These are phyloP conservation scores for Larix kaempferi DNA, from an alignment of 75 land plant species.

Conservation along the genomic window DNA sequence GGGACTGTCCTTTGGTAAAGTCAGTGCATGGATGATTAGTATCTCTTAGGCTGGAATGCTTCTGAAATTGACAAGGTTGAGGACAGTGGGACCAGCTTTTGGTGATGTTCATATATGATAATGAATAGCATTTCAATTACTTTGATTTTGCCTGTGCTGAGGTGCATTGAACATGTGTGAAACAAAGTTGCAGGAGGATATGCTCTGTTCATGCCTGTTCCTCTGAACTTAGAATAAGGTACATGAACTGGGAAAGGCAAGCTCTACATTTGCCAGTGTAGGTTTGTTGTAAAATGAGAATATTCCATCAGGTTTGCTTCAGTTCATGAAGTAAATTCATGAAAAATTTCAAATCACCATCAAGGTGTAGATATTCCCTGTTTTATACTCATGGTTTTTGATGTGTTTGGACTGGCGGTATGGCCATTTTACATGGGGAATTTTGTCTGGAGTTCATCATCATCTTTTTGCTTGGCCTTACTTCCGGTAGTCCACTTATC, in stretches of 20 bases:
- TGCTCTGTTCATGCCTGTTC: background rate
- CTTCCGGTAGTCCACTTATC: slow-evolving; percentile 2
- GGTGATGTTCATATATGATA: background rate
- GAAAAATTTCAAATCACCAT: background rate
- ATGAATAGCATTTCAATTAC: background rate
- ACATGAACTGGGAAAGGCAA: background rate
- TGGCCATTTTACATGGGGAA: slow-evolving; percentile 12
- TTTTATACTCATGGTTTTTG: slow-evolving; percentile 12
- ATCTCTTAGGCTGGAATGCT: background rate
- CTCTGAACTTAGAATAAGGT: background rate
- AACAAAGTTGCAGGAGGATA: background rate
- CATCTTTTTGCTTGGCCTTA: background rate
- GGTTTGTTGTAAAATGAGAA: background rate
- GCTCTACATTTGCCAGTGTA: background rate
- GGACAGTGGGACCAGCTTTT: background rate
- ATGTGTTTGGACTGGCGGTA: slow-evolving; percentile 3
- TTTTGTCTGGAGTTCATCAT: slow-evolving; percentile 7
- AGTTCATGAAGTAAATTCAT: background rate
- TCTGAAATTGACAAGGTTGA: background rate
- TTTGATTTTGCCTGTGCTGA: background rate
- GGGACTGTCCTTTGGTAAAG: background rate
- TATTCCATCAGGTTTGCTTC: background rate
- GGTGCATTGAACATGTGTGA: background rate
- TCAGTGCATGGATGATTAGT: background rate
- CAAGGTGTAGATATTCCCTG: background rate